Base-by-base conservation (phyloP, 768 basidiomycete species). In the Exsudoporus frostii region DNA sequence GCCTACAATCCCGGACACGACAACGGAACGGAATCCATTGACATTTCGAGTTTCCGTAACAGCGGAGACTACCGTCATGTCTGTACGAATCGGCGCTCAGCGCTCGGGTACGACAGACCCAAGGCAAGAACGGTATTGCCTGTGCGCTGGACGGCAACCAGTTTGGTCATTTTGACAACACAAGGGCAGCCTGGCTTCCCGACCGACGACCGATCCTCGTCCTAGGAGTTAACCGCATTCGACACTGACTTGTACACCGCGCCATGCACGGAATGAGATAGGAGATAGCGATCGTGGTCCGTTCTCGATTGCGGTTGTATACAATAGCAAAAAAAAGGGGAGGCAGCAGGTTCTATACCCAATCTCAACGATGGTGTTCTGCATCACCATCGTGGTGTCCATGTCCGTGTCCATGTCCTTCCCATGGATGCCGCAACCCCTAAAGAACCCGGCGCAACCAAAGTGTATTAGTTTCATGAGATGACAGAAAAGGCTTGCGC, bases 371-470 rank as follows among this genome's bases (percentile, higher is more conserved):
- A 48, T 77, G 75, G 53, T 76, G 75, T 45, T 66, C 69, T 40
- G 63, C 63, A 34, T 71, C 70, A 33, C 64, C 74, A 38, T 73
- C 70, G 44, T 58, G 55, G 50, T 74, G 74, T 37, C 71, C 76
- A 55, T 80, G 77, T 3, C 78, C 76, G 56, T 80, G 77, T 3
- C 78, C 80, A 54, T 83, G 83, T 20, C 75, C 80, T 61, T 84
- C 84, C 84, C 84, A 85, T 51, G 84, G 84, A 69, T 85, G 83
- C 58, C 68, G 83, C 55, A 76, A 71, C 27, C 82, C 82, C 83
- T 85, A 49, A 14, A 59, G 42, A 50, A 43, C 30, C 10, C 39
- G 38, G 6, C 4, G 24, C 9, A 25, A 24, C 5, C 34, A 32
- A 17, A 32, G n/a, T 19, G 10, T 13, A 33, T 37, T 4, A 27